Conservation (phyloP, 1,139 yeast species). For the Hansenula anomala region DNA sequence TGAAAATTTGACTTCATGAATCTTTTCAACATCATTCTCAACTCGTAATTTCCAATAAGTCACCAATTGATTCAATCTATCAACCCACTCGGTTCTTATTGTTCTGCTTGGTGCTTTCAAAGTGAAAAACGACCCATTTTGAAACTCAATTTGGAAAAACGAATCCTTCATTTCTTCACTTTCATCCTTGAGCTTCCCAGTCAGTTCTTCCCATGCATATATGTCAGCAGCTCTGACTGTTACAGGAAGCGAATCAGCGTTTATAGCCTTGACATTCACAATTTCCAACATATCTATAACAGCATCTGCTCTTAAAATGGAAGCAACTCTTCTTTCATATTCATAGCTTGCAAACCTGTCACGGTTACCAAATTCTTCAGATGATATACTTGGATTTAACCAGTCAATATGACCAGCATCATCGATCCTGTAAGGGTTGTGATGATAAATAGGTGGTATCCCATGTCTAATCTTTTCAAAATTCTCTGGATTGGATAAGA, state of each 20-base stretch:
- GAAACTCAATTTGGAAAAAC: constrained; percentile 49
- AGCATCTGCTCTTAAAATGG: constrained; percentile 54
- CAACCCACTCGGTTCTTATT: constrained; percentile 65
- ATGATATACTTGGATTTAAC: constrained; percentile 38
- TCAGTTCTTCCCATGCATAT: constrained; percentile 41
- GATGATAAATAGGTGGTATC: constrained; percentile 37
- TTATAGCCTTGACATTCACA: constrained; percentile 28
- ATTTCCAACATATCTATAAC: constrained; percentile 57
- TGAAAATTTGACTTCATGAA: constrained; percentile 34
- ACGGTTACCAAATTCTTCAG: constrained; percentile 37
- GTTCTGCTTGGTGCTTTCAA: constrained; percentile 51
- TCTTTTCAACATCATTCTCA: constrained; percentile 35
- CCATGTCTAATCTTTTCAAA: constrained; percentile 15
- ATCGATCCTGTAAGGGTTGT: constrained; percentile 49
- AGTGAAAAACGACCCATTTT: constrained; percentile 41
- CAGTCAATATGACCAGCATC: constrained; percentile 52
- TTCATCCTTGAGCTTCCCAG: constrained; percentile 9
- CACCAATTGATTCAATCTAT: constrained; percentile 37
- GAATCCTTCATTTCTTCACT: constrained; percentile 15
- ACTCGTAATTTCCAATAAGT: constrained; percentile 57
- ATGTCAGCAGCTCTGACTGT: constrained; percentile 31
- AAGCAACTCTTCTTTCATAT: constrained; percentile 54
- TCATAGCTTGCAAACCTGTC: constrained; percentile 61
- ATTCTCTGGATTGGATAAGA: neutral
- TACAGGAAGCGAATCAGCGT: constrained; percentile 26